Base-by-base conservation (phyloP, 139 green algal genomes). In the Microglena sp. region DNA sequence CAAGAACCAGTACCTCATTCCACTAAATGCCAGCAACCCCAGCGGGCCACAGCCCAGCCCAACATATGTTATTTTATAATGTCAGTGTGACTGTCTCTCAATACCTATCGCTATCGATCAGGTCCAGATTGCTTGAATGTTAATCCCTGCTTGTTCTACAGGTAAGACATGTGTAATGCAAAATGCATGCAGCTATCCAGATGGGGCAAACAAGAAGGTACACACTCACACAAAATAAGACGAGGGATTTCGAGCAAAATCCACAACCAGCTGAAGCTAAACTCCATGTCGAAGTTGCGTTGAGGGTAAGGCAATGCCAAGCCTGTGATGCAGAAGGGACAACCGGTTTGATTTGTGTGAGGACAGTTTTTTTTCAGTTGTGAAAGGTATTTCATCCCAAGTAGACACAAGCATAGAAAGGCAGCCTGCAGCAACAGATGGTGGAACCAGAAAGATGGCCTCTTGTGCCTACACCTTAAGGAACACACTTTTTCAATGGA, bases 241-340 rank as follows among this genome's bases (percentile, higher is more conserved):
- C 80, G 66, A n/a, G 68, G 60, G 5, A 71, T 65, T 27, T 87
- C 80, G 0, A 87, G 66, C 2, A 83, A 56, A 32, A 83, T 61
- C 58, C 76, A 86, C 0, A 86, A 36, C 68, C 70, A 82, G 0
- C 69, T 40, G 35, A 86, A 73, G 27, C 50, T 36, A 58, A 84
- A 86, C 69, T 86, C 79, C 67, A 79, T 77, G 34, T 65, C 70
- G 53, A 81, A 86, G 60, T 77, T 80, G 1, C 58, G 53, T 2
- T 44, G 55, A 2, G 76, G 79, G 59, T 84, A 84, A 0, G 79
- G 79, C 31, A 86, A 68, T 2, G 64, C 60, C 11, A 81, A 11
- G 3, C 78, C 78, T 85, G 75, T 44, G 45, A 1, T 57, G 4
- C 30, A 58, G 5, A 64, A 0, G 4, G 29, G 11, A 34, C 27